Evolutionary conservation across 768 basidiomycete genomes (phyloP).

Genomic region (Boletus barrowsii): DNA sequence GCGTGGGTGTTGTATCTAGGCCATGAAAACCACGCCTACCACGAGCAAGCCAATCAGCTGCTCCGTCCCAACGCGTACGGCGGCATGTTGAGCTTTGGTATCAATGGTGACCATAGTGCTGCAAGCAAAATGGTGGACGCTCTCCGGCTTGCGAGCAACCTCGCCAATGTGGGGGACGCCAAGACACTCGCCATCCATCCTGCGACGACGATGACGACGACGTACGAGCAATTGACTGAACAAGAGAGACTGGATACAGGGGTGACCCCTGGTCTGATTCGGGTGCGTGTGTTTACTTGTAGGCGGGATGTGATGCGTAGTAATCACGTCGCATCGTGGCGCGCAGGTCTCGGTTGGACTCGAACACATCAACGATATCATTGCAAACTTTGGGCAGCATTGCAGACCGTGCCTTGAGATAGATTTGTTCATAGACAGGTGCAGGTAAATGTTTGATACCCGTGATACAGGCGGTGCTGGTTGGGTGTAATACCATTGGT

Average conservation of each 20-base stretch:
- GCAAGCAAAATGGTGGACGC: conserved; percentile 67
- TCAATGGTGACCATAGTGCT: conserved; percentile 50
- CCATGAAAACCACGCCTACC: conserved; percentile 55
- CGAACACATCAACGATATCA: conserved; percentile 44
- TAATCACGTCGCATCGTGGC: background rate
- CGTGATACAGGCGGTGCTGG: too few species aligned
- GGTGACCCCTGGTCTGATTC: conserved; percentile 54
- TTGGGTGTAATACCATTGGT: too few species aligned
- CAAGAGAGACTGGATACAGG: conserved; percentile 49
- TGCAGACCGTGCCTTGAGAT: conserved; percentile 23
- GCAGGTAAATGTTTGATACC: too few species aligned
- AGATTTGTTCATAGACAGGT: too few species aligned
- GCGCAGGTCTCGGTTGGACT: conserved; percentile 42
- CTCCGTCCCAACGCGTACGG: conserved; percentile 55
- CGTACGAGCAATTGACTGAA: conserved; percentile 52
- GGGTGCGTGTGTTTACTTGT: conserved; percentile 35
- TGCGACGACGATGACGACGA: conserved; percentile 52
- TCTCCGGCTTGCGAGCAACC: conserved; percentile 67
- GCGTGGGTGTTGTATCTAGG: conserved; percentile 81
- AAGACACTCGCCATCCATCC: conserved; percentile 66
- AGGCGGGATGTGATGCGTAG: background rate
- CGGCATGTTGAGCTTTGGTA: conserved; percentile 76
- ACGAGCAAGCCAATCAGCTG: conserved; percentile 54
- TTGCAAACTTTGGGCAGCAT: conserved; percentile 43
- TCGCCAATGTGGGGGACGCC: conserved; percentile 69